Conservation (phyloP, 805 yeast species). For the Lipomyces kockii region DNA sequence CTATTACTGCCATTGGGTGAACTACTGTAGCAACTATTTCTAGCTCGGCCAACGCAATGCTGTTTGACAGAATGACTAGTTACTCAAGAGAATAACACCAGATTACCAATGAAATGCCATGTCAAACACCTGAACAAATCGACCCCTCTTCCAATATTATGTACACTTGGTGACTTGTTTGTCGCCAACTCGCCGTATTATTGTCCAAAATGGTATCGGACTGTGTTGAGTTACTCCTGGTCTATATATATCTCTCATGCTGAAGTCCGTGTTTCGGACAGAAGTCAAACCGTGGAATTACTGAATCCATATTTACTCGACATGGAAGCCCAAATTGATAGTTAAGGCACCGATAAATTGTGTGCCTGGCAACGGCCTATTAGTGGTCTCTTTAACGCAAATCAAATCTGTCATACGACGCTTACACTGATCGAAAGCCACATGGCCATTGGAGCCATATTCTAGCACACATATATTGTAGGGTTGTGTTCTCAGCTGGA, state of each 20-base stretch:
- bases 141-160: not conserved
- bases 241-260: not conserved
- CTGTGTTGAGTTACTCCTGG: not conserved
- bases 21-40: no score
- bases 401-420: not conserved
- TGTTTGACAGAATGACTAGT: no score
- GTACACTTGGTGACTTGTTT: no score
- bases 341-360: not conserved
- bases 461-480: slow-evolving; percentile 4
- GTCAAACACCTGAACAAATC: not conserved
- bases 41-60: no score
- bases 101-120: not conserved
- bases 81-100: not conserved
- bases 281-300: not conserved
- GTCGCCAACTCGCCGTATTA: no score
- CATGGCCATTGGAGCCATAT: slow-evolving; percentile 11
- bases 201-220: no score
- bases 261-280: not conserved
- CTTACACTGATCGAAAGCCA: slow-evolving; percentile 12
- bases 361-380: not conserved
- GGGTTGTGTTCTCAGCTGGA: not conserved
- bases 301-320: not conserved
- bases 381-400: not conserved
- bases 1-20: no score
- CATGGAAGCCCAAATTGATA: slow-evolving; percentile 1